Evolutionary conservation across 2,329 filamentous ascomycete genomes (phyloP).

Genomic region (Calonectria montana): DNA sequence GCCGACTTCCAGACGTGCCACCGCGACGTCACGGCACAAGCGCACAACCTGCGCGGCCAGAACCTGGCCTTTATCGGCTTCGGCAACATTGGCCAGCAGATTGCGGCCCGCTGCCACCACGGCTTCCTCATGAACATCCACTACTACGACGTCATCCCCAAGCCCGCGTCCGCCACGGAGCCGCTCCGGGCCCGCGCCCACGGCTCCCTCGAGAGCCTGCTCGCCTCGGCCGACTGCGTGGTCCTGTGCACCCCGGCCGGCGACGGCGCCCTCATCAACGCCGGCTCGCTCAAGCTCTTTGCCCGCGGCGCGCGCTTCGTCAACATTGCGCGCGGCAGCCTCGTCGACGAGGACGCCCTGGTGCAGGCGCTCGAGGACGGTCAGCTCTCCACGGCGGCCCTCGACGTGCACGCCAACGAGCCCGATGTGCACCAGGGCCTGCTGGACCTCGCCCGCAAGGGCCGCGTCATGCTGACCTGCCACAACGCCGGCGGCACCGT

Average conservation of each 20-base stretch:
- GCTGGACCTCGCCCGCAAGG: slow-evolving; percentile 49
- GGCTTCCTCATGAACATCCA: slow-evolving; percentile 76
- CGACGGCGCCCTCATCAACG: slow-evolving; percentile 59
- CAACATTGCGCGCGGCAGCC: slow-evolving; percentile 72
- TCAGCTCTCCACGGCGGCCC: slow-evolving; percentile 61
- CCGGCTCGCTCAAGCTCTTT: slow-evolving; percentile 60
- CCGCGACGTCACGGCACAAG: slow-evolving; percentile 65
- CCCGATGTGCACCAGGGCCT: slow-evolving; percentile 64
- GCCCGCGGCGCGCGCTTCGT: slow-evolving; percentile 69
- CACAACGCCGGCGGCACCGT: slow-evolving; percentile 76
- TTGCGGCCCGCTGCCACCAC: slow-evolving; percentile 63
- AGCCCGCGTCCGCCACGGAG: slow-evolving; percentile 55
- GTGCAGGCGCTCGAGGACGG: slow-evolving; percentile 67
- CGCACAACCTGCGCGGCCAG: slow-evolving; percentile 72
- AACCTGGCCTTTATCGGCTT: slow-evolving; percentile 76
- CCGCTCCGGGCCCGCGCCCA: slow-evolving; percentile 61
- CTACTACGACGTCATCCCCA: slow-evolving; percentile 70
- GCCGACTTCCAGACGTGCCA: slow-evolving; percentile 68
- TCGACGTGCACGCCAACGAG: slow-evolving; percentile 74
- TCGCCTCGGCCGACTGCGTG: slow-evolving; percentile 67
- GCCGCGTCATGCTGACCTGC: slow-evolving; percentile 69
- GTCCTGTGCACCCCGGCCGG: slow-evolving; percentile 70
- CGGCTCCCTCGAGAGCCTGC: slow-evolving; percentile 61
- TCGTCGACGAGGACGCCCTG: slow-evolving; percentile 74
- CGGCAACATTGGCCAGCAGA: slow-evolving; percentile 72